Percentiles rank a stretch among this genome's conserved stretches.
Conservation (phyloP, 1,284 basidiomycete genomes). For the Moesziomyces parantarcticus region DNA sequence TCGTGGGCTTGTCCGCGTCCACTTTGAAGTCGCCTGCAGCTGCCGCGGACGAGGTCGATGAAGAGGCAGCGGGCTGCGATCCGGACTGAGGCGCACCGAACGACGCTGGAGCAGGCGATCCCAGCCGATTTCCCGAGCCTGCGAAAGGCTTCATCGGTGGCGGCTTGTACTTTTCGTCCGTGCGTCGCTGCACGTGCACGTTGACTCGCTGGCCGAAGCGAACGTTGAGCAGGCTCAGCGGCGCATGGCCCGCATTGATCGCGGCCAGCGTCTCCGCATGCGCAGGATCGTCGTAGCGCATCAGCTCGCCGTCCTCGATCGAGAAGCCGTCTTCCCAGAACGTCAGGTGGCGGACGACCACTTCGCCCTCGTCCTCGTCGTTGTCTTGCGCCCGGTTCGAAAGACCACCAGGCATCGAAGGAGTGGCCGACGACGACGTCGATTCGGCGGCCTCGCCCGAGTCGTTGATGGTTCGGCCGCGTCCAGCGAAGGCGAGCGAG, state of each 20-base stretch:
- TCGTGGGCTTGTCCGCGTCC: constrained; percentile 82
- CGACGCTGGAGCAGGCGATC: constrained; percentile 68
- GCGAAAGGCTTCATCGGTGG: constrained; percentile 73
- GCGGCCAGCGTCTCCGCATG: constrained; percentile 80
- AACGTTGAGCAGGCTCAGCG: constrained; percentile 81
- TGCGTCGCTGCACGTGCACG: constrained; percentile 81
- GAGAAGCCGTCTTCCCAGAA: constrained; percentile 96
- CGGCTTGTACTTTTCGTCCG: constrained; percentile 79
- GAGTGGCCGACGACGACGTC: constrained; percentile 13
- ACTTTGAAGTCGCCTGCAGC: constrained; percentile 75
- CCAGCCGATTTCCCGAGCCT: constrained; percentile 85
- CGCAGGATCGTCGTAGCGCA: constrained; percentile 84
- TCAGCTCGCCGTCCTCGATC: constrained; percentile 87
- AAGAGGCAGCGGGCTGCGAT: constrained; percentile 60
- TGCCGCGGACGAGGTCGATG: constrained; percentile 50
- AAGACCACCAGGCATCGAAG: constrained; percentile 37
- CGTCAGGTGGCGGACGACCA: constrained; percentile 80
- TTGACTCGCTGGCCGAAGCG: constrained; percentile 84
- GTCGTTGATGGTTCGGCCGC: constrained; percentile 50
- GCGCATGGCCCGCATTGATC: constrained; percentile 85
- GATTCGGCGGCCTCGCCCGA: constrained; percentile 16
- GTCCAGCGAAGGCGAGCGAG: constrained; percentile 44
- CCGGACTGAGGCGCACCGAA: constrained; percentile 29
- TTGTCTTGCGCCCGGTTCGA: constrained; percentile 60
- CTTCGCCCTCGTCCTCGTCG: constrained; percentile 71